Evolutionary conservation across 2,329 filamentous ascomycete species (phyloP).

Genomic region (Diaporthe sp.): DNA sequence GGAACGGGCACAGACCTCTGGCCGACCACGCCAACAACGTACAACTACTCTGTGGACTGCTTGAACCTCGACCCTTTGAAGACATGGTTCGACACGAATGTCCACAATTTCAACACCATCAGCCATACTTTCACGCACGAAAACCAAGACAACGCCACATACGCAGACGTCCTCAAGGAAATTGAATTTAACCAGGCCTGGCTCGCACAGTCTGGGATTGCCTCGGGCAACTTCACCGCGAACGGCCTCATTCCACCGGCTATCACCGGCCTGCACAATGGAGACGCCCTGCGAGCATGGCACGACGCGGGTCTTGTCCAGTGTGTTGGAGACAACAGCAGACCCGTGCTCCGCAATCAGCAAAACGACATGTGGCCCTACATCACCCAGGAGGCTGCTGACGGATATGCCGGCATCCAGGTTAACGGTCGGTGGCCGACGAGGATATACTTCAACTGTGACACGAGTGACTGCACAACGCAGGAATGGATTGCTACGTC

Average conservation of each 20-base stretch:
- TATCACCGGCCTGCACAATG: slow-evolving; percentile 21
- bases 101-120: slow-evolving; percentile 15
- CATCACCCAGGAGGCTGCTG: not conserved
- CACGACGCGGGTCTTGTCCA: slow-evolving; percentile 18
- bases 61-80: slow-evolving; percentile 28
- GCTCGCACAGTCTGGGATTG: slow-evolving; percentile 4
- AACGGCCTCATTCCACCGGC: slow-evolving; percentile 17
- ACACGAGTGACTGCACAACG: not conserved
- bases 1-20: slow-evolving; percentile 10
- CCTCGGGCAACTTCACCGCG: not conserved
- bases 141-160: slow-evolving; percentile 20
- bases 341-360: slow-evolving; percentile 18
- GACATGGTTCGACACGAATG: slow-evolving; percentile 21
- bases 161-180: slow-evolving; percentile 18
- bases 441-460: slow-evolving; percentile 27
- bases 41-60: slow-evolving; percentile 4
- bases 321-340: slow-evolving; percentile 28
- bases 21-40: not conserved
- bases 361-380: slow-evolving; percentile 29
- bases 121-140: slow-evolving; percentile 28
- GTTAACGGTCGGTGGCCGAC: slow-evolving; percentile 16
- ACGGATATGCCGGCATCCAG: slow-evolving; percentile 3
- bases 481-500: slow-evolving; percentile 27
- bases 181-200: slow-evolving; percentile 13
- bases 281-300: slow-evolving; percentile 26